Evolutionary conservation across 192 early-diverging fungal genomes (phyloP).

Genomic region (Coemansia sp.): DNA sequence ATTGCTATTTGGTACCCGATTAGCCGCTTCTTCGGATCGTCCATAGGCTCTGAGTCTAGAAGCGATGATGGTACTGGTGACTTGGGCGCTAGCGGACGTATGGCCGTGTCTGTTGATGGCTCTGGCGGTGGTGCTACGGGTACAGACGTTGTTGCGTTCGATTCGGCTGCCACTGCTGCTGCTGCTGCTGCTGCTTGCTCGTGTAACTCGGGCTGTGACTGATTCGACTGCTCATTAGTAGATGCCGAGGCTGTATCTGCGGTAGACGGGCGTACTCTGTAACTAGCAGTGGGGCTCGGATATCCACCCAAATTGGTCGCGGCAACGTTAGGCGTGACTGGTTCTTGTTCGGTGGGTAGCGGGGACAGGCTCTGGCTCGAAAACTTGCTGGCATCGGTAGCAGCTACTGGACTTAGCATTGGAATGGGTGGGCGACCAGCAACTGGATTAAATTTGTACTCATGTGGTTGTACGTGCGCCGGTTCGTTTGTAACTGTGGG

Average conservation of each 20-base stretch:
- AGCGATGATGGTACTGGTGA: constrained; percentile 31
- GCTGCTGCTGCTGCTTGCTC: background rate
- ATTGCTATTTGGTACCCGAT: constrained; percentile 64
- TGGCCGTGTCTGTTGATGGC: background rate
- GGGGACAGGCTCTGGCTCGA: background rate
- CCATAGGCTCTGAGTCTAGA: constrained; percentile 48
- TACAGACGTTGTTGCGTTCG: background rate
- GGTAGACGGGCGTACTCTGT: background rate
- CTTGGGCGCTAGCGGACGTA: constrained; percentile 12
- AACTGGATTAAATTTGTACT: constrained; percentile 48
- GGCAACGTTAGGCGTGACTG: background rate
- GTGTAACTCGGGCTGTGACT: background rate
- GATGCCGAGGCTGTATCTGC: constrained; percentile 3
- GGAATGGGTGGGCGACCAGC: constrained; percentile 47
- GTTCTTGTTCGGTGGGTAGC: background rate
- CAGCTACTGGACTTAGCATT: constrained; percentile 9
- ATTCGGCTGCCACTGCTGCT: background rate
- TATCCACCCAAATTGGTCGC: background rate
- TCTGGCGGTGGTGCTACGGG: background rate
- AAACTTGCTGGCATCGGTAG: background rate
- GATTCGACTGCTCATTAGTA: background rate
- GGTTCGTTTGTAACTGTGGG: background rate
- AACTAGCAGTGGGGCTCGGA: background rate
- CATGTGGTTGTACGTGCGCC: constrained; percentile 1
- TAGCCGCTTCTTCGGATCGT: constrained; percentile 54